phyloP scores from a whole-genome alignment of 208 protist genomes.

The Trypanosomatidae sp. region DNA sequence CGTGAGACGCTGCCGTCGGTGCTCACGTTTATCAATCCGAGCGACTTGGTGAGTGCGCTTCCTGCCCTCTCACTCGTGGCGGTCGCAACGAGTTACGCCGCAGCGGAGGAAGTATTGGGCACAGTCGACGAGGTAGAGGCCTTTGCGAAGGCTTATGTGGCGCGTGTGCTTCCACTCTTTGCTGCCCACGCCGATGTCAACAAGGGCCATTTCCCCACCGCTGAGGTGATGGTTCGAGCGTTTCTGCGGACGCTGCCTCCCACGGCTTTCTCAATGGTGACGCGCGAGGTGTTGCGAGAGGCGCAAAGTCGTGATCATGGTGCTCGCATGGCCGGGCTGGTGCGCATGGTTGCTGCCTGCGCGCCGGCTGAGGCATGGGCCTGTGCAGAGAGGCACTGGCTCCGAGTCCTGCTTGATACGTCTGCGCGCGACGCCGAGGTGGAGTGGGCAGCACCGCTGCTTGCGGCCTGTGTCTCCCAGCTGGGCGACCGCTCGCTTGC shows the following conservation, averaged over 20 bases:
- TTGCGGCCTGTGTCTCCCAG: constrained; percentile 40
- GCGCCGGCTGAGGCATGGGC: constrained; percentile 36
- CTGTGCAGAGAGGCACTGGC: constrained; percentile 31
- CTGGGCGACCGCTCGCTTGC: constrained; percentile 20
- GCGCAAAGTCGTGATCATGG: constrained; percentile 29
- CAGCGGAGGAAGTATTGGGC: constrained; percentile 1
- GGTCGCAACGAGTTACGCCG: constrained; percentile 19
- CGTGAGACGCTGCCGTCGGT: constrained; percentile 23
- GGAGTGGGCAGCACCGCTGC: constrained; percentile 38
- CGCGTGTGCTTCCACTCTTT: constrained; percentile 14
- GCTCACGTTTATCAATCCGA: constrained; percentile 38
- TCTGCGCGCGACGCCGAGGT: constrained; percentile 27
- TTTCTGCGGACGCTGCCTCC: constrained; percentile 23
- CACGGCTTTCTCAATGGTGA: constrained; percentile 11
- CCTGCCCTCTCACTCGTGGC: constrained; percentile 21
- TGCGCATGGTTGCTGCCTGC: constrained; percentile 34
- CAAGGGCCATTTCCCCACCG: background rate
- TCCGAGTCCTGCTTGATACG: constrained; percentile 34
- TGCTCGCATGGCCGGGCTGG: constrained; percentile 25
- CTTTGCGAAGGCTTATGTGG: constrained; percentile 14
- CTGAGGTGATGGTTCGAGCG: constrained; percentile 5
- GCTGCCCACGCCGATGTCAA: constrained; percentile 16
- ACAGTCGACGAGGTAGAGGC: constrained; percentile 12
- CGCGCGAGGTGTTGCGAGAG: constrained; percentile 15
- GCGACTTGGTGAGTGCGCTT: constrained; percentile 8